phyloP scores from a whole-genome alignment of 208 protist species.

The Lotmaria passim region DNA sequence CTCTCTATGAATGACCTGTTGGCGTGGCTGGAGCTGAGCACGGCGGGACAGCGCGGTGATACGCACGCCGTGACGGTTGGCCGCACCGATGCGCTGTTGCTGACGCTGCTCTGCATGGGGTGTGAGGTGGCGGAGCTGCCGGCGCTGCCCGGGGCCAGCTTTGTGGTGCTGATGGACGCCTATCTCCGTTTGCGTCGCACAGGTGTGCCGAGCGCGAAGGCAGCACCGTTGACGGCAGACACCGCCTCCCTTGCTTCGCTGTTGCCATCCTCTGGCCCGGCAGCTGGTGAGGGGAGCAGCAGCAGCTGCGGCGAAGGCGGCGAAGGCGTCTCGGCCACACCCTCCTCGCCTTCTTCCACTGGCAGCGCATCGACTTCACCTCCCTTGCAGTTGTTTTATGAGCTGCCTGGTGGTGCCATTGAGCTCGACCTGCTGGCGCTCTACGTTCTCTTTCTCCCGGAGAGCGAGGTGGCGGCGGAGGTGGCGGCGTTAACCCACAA shows the following conservation, averaged over 20 bases:
- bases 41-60: slow-evolving; percentile 45
- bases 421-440: slow-evolving; percentile 30
- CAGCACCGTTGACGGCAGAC: too few species aligned
- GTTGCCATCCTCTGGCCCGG: not conserved
- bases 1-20: slow-evolving; percentile 61
- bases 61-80: slow-evolving; percentile 51
- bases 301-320: not conserved
- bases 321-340: not conserved
- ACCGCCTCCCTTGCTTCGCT: too few species aligned
- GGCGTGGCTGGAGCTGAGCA: slow-evolving; percentile 73
- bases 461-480: slow-evolving; percentile 5
- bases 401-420: slow-evolving; percentile 4
- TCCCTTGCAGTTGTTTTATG: slow-evolving; percentile 14
- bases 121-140: slow-evolving; percentile 58
- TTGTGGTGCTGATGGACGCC: slow-evolving; percentile 49
- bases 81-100: slow-evolving; percentile 76
- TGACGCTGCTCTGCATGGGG: slow-evolving; percentile 70
- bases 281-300: not conserved
- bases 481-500: not conserved
- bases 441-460: slow-evolving; percentile 15
- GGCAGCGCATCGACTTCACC: not conserved
- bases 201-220: not conserved
- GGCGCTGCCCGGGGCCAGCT: slow-evolving; percentile 35
- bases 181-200: slow-evolving; percentile 40
- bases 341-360: not conserved